Evolutionary conservation across 1,284 basidiomycete genomes (phyloP).

Genomic region (Leccinum pachyderme): DNA sequence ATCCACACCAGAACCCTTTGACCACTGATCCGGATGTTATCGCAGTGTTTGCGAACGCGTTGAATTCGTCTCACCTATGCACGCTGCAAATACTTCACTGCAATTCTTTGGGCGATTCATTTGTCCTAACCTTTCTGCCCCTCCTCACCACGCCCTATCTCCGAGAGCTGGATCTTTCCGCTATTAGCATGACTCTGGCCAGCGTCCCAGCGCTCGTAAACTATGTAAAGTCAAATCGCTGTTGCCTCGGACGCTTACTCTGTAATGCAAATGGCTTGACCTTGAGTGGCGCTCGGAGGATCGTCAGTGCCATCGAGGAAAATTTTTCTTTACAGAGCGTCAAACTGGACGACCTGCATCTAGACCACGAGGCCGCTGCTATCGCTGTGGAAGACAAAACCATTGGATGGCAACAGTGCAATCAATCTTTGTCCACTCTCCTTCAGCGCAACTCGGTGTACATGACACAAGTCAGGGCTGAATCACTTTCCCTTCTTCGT

Average conservation of each 20-base stretch:
- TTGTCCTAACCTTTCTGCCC: slow-evolving; percentile 50
- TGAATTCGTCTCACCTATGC: slow-evolving; percentile 32
- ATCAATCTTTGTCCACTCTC: slow-evolving; percentile 35
- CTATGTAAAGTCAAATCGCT: slow-evolving; percentile 49
- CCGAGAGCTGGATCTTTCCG: slow-evolving; percentile 54
- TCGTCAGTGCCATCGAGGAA: slow-evolving; percentile 44
- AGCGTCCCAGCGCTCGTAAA: slow-evolving; percentile 44
- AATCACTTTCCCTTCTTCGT: slow-evolving; percentile 52
- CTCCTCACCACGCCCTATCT: slow-evolving; percentile 46
- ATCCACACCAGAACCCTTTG: slow-evolving; percentile 26
- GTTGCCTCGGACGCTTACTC: slow-evolving; percentile 28
- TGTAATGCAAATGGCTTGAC: slow-evolving; percentile 34
- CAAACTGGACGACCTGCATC: slow-evolving; percentile 45
- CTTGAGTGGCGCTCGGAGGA: slow-evolving; percentile 36
- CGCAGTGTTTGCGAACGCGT: slow-evolving; percentile 31
- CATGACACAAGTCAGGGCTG: slow-evolving; percentile 41
- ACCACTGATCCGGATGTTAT: slow-evolving; percentile 25
- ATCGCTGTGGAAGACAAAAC: slow-evolving; percentile 17
- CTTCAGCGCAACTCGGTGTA: slow-evolving; percentile 39
- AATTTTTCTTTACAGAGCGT: slow-evolving; percentile 53
- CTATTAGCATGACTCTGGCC: slow-evolving; percentile 47
- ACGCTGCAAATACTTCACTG: slow-evolving; percentile 32
- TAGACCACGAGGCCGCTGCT: slow-evolving; percentile 18
- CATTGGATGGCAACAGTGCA: slow-evolving; percentile 38
- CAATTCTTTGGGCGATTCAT: slow-evolving; percentile 41